Percentiles rank a stretch among this genome's conserved stretches.
phyloP scores from a whole-genome alignment of 345 rosid genomes.

The Heritiera fomes region DNA sequence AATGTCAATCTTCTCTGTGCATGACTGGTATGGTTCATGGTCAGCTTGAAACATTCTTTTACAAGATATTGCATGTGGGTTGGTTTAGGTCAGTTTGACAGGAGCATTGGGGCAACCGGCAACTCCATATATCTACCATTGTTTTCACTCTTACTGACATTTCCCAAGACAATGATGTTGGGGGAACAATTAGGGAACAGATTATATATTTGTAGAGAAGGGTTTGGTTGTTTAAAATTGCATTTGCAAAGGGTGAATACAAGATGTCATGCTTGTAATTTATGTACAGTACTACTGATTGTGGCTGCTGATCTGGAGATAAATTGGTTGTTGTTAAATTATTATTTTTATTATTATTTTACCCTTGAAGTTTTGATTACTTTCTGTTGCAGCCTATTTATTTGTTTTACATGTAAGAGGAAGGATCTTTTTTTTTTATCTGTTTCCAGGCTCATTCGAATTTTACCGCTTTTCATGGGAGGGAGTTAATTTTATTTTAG shows the following conservation, averaged over 20 bases:
- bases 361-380: too few relatives aligned
- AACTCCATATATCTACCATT: slow-evolving; percentile 14
- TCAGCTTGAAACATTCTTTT: slow-evolving; percentile 34
- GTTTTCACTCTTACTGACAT: slow-evolving; percentile 26
- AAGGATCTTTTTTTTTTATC: too few relatives aligned
- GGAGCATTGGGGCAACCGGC: slow-evolving; percentile 14
- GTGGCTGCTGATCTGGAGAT: slow-evolving; percentile 1
- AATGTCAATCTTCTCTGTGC: background rate
- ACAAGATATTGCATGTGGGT: slow-evolving; percentile 30
- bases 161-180: slow-evolving; percentile 19
- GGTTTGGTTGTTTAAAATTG: slow-evolving; percentile 19
- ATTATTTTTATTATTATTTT: too few relatives aligned
- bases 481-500: too few relatives aligned
- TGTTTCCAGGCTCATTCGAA: too few relatives aligned
- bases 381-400: too few relatives aligned
- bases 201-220: slow-evolving; percentile 41
- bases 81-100: slow-evolving; percentile 26
- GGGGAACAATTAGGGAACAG: slow-evolving; percentile 30
- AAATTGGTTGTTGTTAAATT: slow-evolving; percentile 11
- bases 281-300: slow-evolving; percentile 35
- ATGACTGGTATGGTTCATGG: slow-evolving; percentile 23
- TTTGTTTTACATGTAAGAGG: too few relatives aligned
- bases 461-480: too few relatives aligned
- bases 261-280: slow-evolving; percentile 35
- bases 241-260: slow-evolving; percentile 35